Evolutionary conservation across 306 rosid genomes (phyloP).

Genomic region (Datisca glomerata): DNA sequence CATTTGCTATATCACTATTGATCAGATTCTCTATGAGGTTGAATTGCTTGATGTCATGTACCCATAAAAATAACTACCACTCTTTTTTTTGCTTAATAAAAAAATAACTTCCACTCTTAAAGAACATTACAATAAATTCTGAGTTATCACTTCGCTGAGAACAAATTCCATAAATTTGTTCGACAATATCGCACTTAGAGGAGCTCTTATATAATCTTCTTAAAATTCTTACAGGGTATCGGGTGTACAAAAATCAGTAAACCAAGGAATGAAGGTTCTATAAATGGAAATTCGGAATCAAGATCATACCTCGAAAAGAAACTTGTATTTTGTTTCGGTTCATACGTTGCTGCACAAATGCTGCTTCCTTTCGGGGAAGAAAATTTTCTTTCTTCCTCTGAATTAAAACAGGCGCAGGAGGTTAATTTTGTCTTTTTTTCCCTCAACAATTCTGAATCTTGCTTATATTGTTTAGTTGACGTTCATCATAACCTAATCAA

Average conservation of each 20-base stretch:
- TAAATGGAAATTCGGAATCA: constrained; percentile 61
- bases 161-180: no score
- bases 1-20: no score
- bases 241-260: constrained; percentile 90
- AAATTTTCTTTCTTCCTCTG: constrained; percentile 70
- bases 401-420: constrained; percentile 88
- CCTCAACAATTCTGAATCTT: constrained; percentile 13
- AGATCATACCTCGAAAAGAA: constrained; percentile 92
- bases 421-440: constrained; percentile 27
- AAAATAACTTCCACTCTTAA: no score
- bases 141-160: no score
- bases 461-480: constrained; percentile 11
- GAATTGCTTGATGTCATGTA: no score
- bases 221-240: constrained; percentile 57
- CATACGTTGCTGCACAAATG: constrained; percentile 82
- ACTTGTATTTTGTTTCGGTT: constrained; percentile 95
- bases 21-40: no score
- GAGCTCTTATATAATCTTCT: no score
- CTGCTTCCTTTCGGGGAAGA: constrained; percentile 96
- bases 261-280: constrained; percentile 58
- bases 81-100: no score
- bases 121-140: no score
- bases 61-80: no score
- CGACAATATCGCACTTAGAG: no score
- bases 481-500: constrained; percentile 4